phyloP scores from a whole-genome alignment of 768 basidiomycete species.

The Mycena haematopus region DNA sequence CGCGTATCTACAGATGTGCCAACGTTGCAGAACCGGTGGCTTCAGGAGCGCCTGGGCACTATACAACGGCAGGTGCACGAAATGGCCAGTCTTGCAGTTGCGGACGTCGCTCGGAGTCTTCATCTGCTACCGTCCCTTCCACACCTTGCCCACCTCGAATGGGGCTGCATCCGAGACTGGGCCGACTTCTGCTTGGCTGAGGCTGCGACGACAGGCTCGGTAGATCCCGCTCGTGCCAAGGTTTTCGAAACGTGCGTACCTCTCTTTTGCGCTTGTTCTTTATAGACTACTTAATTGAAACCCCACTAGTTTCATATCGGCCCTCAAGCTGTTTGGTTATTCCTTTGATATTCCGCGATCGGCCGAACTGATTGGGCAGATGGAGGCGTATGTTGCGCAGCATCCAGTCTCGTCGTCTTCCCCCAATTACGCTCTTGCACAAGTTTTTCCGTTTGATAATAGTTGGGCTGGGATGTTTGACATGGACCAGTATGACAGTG shows the following conservation, averaged over 20 bases:
- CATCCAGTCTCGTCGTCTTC: not conserved
- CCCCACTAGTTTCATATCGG: constrained; percentile 5
- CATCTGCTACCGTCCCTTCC: not conserved
- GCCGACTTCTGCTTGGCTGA: constrained; percentile 15
- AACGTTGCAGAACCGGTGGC: not conserved
- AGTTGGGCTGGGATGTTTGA: constrained; percentile 13
- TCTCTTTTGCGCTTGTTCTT: not conserved
- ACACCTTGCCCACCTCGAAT: not conserved
- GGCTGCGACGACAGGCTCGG: constrained; percentile 2
- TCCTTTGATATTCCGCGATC: constrained; percentile 1
- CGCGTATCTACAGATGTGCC: constrained; percentile 1
- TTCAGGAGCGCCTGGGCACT: constrained; percentile 1
- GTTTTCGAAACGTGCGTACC: constrained; percentile 13
- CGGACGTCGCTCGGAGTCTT: constrained; percentile 9
- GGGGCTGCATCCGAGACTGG: constrained; percentile 9
- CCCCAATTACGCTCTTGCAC: not conserved
- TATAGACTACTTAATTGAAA: not conserved
- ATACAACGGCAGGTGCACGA: constrained; percentile 18
- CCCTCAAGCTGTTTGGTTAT: constrained; percentile 12
- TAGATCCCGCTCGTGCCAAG: not conserved
- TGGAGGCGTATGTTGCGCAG: constrained; percentile 12
- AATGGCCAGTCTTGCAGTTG: not conserved
- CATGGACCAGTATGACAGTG: not conserved
- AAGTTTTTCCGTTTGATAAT: constrained; percentile 1
- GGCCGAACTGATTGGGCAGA: constrained; percentile 10